Evolutionary conservation across 2,329 filamentous ascomycete species (phyloP), one percentile per base, ranked within the genome.

Genomic region (Nannizziopsis arthrosporioides): DNA sequence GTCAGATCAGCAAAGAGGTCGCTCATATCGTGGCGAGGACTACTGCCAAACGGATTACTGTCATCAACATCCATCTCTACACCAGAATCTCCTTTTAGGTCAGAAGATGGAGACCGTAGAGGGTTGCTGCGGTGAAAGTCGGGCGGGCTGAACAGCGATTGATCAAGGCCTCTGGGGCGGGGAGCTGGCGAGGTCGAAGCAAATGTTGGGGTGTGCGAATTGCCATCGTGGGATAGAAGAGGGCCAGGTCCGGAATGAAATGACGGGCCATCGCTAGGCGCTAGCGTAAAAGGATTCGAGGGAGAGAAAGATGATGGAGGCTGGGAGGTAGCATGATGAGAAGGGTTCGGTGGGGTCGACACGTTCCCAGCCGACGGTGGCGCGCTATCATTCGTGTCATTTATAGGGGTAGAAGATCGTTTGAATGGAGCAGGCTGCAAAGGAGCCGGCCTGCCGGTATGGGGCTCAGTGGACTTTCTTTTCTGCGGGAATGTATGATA

Each of bases 391-490:
- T 59, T 60, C 8, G 57, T 54, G 4, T 57, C 59, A 10, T 59
- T 60, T 9, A 57, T 54, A 4, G 67, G 54, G 18, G 61, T 59
- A 7, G 51, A 54, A 14, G 55, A 52, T 32, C 51, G 46, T 48
- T 35, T 50, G 51, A 56, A 52, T 36, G 66, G 54, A 7, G 59
- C 56, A 5, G 63, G 62, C 49, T 63, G 62, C 18, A 65, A 53
- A 12, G 57, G 54, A 8, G 55, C 42, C 44, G 61, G 57, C 12
- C 57, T 63, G 45, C 51, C 46, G 17, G 50, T 45, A 37, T 61
- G 66, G 3, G 62, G 56, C 42, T 76, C 73, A n/a, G 79, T 69
- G 3, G 81, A 80, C 63, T 89, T 89, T 19, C 85, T 80, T 53
- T 85, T 84, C 42, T 64, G 64, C 5, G 81, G 66, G 47, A 55